Base-by-base conservation (phyloP, 1,284 basidiomycete species). In the Ceratobasidium sp. region DNA sequence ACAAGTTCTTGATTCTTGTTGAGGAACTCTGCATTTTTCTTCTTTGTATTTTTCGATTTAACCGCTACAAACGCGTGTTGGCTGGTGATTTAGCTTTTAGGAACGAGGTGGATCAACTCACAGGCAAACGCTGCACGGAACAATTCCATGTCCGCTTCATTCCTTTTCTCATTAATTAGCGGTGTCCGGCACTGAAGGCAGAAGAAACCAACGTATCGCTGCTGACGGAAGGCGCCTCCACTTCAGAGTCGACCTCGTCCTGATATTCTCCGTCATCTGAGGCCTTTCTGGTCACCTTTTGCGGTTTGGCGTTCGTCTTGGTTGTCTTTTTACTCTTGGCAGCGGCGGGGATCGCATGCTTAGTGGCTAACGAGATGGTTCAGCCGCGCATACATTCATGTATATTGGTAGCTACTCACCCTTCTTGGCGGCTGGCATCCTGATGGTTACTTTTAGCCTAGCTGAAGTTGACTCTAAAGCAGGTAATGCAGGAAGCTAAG, bases 371-470 rank as follows among this genome's bases (percentile, higher is more conserved):
- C 14, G 21, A 13, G 19, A n/a, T 9, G 19, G 16, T 42, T 54
- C 16, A 64, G 19, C 60, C 14, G 60, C 60, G 60, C 60, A 64
- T 64, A 64, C 60, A 64, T 64, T 53, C 60, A 23, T 11, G 1
- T 53, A 9, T 16, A n/a, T 14, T n/a, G 16, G 5, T 8, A 2
- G n/a, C 8, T 1, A 42, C 60, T 41, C 39, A 64, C 60, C 49
- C 19, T 19, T 2, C 11, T 64, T 64, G 23, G 47, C 47, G 7
- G 47, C 23, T 21, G 47, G 47, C 47, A 50, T 50, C 11, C 23
- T 50, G 11, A n/a, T 27, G 25, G 23, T 23, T 3, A 13, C 47
- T 4, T 23, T 27, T 27, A 25, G 23, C 11, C 3, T 7, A 21
- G 7, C 2, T 50, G 21, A 21, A 27, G n/a, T 25, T 9, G 44